A percentile compares a stretch with the other conserved stretches of the same genome.
Evolutionary conservation across 768 basidiomycete species (phyloP).

Genomic region (Suillus paluster): DNA sequence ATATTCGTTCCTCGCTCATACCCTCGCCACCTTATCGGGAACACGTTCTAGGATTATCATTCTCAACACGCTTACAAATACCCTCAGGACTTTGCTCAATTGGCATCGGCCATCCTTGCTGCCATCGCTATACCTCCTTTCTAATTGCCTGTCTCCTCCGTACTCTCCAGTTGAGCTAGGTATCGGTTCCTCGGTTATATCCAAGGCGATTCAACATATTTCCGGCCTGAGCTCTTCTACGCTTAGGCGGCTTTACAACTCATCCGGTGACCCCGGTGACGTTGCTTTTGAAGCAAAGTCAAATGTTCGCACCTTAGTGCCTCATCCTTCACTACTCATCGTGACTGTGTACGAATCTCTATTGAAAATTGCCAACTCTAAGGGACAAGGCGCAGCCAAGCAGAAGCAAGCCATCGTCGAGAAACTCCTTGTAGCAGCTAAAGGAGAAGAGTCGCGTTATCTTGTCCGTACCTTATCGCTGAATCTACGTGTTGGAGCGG

Average conservation of each 20-base stretch:
- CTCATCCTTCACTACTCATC: constrained; percentile 70
- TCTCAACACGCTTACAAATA: constrained; percentile 71
- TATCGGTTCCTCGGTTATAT: constrained; percentile 68
- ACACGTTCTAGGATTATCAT: constrained; percentile 79
- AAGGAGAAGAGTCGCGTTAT: constrained; percentile 87
- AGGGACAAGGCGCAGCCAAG: constrained; percentile 76
- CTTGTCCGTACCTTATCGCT: constrained; percentile 74
- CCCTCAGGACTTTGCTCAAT: constrained; percentile 66
- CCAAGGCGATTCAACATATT: constrained; percentile 71
- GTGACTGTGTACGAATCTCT: constrained; percentile 69
- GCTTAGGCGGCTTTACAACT: constrained; percentile 68
- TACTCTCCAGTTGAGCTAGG: constrained; percentile 75
- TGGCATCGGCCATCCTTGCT: constrained; percentile 73
- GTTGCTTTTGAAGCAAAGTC: constrained; percentile 86
- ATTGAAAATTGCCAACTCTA: constrained; percentile 66
- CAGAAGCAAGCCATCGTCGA: constrained; percentile 81
- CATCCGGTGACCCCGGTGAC: constrained; percentile 84
- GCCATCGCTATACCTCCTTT: constrained; percentile 80
- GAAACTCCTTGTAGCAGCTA: constrained; percentile 80
- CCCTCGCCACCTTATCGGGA: constrained; percentile 59
- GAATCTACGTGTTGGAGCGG: constrained; percentile 87
- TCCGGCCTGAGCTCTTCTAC: constrained; percentile 65
- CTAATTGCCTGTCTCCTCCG: constrained; percentile 78
- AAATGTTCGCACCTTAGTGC: constrained; percentile 71
- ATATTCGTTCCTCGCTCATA: constrained; percentile 72